Conservation (phyloP, 768 basidiomycete species). For the Russula sp. region DNA sequence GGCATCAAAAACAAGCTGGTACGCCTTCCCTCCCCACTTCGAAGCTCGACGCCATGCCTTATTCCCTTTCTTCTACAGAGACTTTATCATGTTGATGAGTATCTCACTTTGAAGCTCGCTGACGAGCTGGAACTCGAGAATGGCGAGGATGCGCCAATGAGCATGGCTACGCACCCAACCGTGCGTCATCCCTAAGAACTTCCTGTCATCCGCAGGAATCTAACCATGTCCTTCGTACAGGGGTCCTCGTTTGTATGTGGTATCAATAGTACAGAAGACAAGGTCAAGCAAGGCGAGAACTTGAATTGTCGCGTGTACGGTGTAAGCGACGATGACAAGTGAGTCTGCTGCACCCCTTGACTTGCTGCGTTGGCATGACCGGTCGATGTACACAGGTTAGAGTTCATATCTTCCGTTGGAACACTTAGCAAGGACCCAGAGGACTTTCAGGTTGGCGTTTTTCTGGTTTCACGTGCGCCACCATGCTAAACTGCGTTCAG, state of each 20-base stretch:
- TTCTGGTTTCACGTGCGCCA: background rate
- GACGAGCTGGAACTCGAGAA: constrained; percentile 69
- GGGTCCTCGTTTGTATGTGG: constrained; percentile 62
- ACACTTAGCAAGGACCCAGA: constrained; percentile 63
- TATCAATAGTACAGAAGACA: constrained; percentile 70
- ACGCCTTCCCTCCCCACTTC: constrained; percentile 28
- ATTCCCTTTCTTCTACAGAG: constrained; percentile 39
- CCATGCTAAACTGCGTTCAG: constrained; percentile 38
- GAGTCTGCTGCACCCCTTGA: constrained; percentile 24
- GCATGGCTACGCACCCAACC: constrained; percentile 65
- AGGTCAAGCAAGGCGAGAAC: constrained; percentile 61
- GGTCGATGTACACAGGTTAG: constrained; percentile 40
- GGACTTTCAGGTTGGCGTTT: constrained; percentile 69
- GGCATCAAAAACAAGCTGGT: constrained; percentile 96
- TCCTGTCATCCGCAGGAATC: background rate
- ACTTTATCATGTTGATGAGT: constrained; percentile 55
- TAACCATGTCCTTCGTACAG: constrained; percentile 33
- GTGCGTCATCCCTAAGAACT: constrained; percentile 34
- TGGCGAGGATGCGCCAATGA: constrained; percentile 96
- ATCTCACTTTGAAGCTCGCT: constrained; percentile 48
- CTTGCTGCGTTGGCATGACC: background rate
- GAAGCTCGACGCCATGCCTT: background rate
- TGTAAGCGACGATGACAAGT: constrained; percentile 52
- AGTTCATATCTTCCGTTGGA: constrained; percentile 43
- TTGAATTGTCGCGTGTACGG: constrained; percentile 77